Base-by-base conservation (phyloP, 2,329 filamentous ascomycete genomes). In the Monilinia aucupariae region DNA sequence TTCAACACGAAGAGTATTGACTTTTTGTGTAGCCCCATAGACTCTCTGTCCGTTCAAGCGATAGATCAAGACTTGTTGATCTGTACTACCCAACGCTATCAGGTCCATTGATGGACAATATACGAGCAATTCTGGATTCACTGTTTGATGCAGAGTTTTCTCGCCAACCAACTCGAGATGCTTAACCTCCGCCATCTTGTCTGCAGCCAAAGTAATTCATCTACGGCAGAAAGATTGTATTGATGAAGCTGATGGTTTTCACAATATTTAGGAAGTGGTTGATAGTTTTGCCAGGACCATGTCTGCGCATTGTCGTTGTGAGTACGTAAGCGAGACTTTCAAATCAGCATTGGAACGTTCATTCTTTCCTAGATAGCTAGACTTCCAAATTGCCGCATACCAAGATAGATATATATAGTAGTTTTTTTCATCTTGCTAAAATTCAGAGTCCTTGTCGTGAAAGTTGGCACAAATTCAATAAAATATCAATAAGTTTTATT, bases 101-200 rank as follows among this genome's bases (percentile, higher is more conserved):
- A 97, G 81, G 76, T 97, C 91, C 78, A 96, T 90, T 10, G 87
- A 88, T 20, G 92, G 91, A 75, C 91, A 96, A 75, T 89, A 91
- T 32, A 86, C 82, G 41, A 93, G 80, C 58, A 88, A 82, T 53
- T 80, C 78, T 43, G 80, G 77, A 45, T 83, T 79, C 27, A 85
- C 80, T 30, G 80, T 79, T 52, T 80, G 76, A 58, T 82, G 79
- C 65, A 88, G 80, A 67, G 78, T 78, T 68, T 83, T 85, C 72
- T 86, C 81, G 75, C 82, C 82, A 67, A 82, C 75, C 52, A 82
- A 77, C 67, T 77, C 65, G 47, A 74, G 65, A 25, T 47, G 43
- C 50, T 59, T 43, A 59, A 55, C 61, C 13, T 64, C 51, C 34
- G 53, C 64, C 69, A 71, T 71, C 39, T 50, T 62, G 63, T 61